Percentiles rank a stretch among this genome's conserved stretches.
phyloP scores from a whole-genome alignment of 148 eudicot species.

The Beta vulgaris region DNA sequence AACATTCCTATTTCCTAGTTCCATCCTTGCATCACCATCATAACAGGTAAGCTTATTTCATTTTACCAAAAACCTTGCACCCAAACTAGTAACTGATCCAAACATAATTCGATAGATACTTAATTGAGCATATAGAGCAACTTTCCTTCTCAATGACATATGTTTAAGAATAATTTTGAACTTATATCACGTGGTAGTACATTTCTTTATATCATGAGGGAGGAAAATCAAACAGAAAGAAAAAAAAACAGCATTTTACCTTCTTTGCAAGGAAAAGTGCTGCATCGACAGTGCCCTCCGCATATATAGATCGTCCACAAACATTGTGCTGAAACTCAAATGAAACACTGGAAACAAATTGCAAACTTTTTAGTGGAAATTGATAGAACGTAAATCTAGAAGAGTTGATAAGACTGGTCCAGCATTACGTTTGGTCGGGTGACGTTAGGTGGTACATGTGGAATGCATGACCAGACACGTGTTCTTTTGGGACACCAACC shows the following conservation, averaged over 20 bases:
- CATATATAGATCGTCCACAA: conserved; percentile 95
- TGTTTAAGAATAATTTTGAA: background rate
- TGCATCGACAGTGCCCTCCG: conserved; percentile 95
- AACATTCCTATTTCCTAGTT: background rate
- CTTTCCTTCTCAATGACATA: background rate
- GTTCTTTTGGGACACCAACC: conserved; percentile 90
- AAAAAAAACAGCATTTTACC: conserved; percentile 36
- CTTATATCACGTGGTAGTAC: background rate
- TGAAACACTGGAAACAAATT: conserved; percentile 54
- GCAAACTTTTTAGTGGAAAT: background rate
- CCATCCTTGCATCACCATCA: background rate
- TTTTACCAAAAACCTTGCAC: background rate
- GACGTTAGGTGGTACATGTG: conserved; percentile 84
- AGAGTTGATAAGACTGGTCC: background rate
- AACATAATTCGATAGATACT: background rate
- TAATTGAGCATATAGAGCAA: background rate
- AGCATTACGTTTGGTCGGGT: conserved; percentile 75
- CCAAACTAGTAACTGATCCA: background rate
- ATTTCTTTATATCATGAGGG: background rate
- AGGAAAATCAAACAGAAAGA: background rate
- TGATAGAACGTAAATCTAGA: background rate
- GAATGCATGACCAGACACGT: conserved; percentile 86
- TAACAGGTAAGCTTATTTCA: background rate
- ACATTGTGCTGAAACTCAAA: conserved; percentile 97
- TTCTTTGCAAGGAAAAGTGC: conserved; percentile 79